These are phyloP conservation scores for Hymenoscyphus infarciens DNA, from an alignment of 2,329 filamentous ascomycete genomes.

Conservation along the genomic window DNA sequence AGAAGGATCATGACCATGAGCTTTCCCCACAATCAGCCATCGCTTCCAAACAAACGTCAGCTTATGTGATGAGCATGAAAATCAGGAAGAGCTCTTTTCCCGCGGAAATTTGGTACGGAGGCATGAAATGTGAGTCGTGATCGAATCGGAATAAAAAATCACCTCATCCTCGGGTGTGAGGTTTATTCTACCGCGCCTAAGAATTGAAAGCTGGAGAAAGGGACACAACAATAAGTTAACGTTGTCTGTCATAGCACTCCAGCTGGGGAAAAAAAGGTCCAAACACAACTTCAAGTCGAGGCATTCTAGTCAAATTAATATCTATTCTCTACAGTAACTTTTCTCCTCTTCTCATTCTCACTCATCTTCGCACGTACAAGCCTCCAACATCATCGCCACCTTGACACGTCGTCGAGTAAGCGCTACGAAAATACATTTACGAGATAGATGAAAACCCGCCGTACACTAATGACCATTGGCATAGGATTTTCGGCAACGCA, in stretches of 20 bases:
- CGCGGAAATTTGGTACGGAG: not conserved
- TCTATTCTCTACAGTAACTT: not conserved
- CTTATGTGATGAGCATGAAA: not conserved
- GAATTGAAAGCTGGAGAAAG: not conserved
- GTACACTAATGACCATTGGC: not conserved
- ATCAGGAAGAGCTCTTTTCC: not conserved
- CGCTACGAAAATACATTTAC: not conserved
- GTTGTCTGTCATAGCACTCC: not conserved
- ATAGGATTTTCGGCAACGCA: not conserved
- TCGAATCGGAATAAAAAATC: not conserved
- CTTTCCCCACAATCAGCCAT: not conserved
- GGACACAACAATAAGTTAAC: not conserved
- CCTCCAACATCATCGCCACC: not conserved
- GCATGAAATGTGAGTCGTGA: not conserved
- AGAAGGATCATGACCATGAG: not conserved
- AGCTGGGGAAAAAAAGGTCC: not conserved
- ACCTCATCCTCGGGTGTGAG: not conserved
- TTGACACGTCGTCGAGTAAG: slow-evolving; percentile 1
- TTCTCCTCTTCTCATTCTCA: not conserved
- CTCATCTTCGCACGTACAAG: not conserved
- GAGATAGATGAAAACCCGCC: not conserved
- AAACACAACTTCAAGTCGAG: not conserved
- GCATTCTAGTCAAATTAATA: not conserved
- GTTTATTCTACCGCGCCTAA: not conserved
- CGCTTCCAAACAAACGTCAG: not conserved